phyloP scores from a whole-genome alignment of 2,329 filamentous ascomycete genomes.

The Aspergillus caelatus region DNA sequence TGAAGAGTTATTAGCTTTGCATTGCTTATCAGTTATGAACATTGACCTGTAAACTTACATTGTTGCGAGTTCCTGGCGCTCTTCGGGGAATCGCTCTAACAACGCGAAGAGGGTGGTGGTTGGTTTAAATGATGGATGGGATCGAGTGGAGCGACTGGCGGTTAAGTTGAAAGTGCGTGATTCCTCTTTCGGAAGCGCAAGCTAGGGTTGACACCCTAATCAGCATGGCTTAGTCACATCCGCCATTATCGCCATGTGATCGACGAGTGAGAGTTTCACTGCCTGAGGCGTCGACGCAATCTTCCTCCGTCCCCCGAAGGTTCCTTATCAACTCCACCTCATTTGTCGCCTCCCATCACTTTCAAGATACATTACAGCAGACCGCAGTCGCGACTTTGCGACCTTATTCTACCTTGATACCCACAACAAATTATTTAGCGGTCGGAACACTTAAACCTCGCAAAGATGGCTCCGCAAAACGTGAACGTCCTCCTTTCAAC shows the following conservation, averaged over 20 bases:
- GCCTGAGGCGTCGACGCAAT: slow-evolving; percentile 11
- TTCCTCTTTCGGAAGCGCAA: slow-evolving; percentile 29
- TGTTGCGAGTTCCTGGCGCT: slow-evolving; percentile 57
- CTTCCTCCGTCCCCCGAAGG: neutral
- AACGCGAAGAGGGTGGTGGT: slow-evolving; percentile 43
- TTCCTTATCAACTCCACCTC: neutral
- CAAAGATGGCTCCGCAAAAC: slow-evolving; percentile 58
- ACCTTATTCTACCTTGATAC: neutral
- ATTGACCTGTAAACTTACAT: slow-evolving; percentile 41
- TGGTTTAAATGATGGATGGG: slow-evolving; percentile 39
- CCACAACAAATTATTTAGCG: neutral
- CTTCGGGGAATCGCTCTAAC: slow-evolving; percentile 58
- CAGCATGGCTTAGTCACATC: slow-evolving; percentile 13
- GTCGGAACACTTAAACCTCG: neutral
- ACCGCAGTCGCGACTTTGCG: neutral
- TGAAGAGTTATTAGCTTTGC: slow-evolving; percentile 40
- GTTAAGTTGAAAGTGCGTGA: slow-evolving; percentile 41
- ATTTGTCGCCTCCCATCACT: neutral
- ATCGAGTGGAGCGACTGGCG: slow-evolving; percentile 34
- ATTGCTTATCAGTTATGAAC: slow-evolving; percentile 4
- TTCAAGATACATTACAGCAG: neutral
- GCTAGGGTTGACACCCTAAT: slow-evolving; percentile 37
- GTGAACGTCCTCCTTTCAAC: slow-evolving; percentile 85
- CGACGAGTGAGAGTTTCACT: rapidly evolving
- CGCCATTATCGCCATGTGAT: slow-evolving; percentile 14